phyloP scores from a whole-genome alignment of 805 yeast species.

The Komagataella phaffii region DNA sequence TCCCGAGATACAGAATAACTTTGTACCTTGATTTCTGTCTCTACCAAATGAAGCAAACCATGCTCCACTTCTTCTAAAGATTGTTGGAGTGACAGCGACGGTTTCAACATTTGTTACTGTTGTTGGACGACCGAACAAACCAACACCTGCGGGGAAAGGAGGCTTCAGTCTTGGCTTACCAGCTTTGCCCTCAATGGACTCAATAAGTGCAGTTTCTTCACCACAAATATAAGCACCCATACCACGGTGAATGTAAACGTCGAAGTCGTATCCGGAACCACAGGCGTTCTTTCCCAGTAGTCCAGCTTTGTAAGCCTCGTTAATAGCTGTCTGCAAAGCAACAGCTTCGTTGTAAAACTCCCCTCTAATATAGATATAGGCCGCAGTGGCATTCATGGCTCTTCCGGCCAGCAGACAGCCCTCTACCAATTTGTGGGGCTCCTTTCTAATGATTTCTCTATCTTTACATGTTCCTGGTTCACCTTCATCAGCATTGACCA shows the following conservation, averaged over 20 bases:
- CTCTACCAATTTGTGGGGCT: conserved; percentile 83
- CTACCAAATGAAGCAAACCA: conserved; percentile 83
- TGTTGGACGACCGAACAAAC: conserved; percentile 81
- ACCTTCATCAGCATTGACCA: conserved; percentile 89
- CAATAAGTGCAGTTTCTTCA: conserved; percentile 84
- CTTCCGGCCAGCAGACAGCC: conserved; percentile 87
- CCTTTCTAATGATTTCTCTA: conserved; percentile 82
- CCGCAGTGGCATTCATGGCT: conserved; percentile 90
- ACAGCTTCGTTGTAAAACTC: conserved; percentile 79
- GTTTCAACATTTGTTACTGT: conserved; percentile 90
- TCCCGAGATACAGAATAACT: conserved; percentile 78
- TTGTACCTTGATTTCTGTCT: conserved; percentile 74
- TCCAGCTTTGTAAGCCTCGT: conserved; percentile 77
- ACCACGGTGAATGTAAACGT: conserved; percentile 78
- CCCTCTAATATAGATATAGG: conserved; percentile 83
- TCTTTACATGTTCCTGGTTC: conserved; percentile 94
- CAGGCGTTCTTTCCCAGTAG: conserved; percentile 75
- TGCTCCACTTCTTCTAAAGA: conserved; percentile 76
- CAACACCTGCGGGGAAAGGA: conserved; percentile 92
- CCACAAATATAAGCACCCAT: conserved; percentile 93
- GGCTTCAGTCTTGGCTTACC: conserved; percentile 92
- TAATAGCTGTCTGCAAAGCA: conserved; percentile 64
- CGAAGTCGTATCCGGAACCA: conserved; percentile 77
- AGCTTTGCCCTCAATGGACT: conserved; percentile 83
- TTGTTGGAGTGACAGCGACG: conserved; percentile 82